Conservation (phyloP, 2,329 filamentous ascomycete species). For the Cucurbitaria berberidis region DNA sequence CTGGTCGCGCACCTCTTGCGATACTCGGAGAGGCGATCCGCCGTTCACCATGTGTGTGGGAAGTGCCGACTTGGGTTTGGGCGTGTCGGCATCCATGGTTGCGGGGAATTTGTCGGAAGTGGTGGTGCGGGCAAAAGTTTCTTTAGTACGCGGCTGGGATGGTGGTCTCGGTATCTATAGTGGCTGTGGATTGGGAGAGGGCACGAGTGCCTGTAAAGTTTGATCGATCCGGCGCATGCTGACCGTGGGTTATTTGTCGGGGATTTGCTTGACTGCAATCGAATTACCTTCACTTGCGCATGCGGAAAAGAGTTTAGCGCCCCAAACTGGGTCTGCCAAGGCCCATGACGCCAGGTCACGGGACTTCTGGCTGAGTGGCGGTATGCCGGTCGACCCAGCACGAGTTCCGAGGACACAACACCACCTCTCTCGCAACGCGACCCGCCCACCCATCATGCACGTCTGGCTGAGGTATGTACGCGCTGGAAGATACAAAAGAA, state of each 20-base stretch:
- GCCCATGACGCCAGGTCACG: slow-evolving; percentile 15
- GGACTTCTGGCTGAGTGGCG: background rate
- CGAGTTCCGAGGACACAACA: background rate
- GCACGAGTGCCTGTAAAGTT: slow-evolving; percentile 18
- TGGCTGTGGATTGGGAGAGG: slow-evolving; percentile 11
- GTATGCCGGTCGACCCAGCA: background rate
- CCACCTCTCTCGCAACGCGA: background rate
- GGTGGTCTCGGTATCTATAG: slow-evolving; percentile 1
- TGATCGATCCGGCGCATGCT: slow-evolving; percentile 27
- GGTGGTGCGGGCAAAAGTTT: background rate
- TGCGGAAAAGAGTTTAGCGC: slow-evolving; percentile 20
- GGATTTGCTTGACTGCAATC: slow-evolving; percentile 23
- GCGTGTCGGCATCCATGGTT: slow-evolving; percentile 52
- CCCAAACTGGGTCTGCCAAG: background rate
- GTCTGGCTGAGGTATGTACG: background rate
- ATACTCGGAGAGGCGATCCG: slow-evolving; percentile 56
- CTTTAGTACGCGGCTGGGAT: slow-evolving; percentile 1
- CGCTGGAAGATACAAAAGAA: background rate
- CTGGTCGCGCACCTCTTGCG: slow-evolving; percentile 55
- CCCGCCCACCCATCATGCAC: background rate
- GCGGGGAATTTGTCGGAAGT: slow-evolving; percentile 11
- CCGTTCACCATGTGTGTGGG: slow-evolving; percentile 65
- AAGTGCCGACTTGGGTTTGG: slow-evolving; percentile 59
- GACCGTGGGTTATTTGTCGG: background rate
- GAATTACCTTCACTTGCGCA: slow-evolving; percentile 25